A percentile compares a stretch with the other conserved stretches of the same genome.
phyloP scores from a whole-genome alignment of 2,329 filamentous ascomycete genomes.

The Trichothecium sympodiale region DNA sequence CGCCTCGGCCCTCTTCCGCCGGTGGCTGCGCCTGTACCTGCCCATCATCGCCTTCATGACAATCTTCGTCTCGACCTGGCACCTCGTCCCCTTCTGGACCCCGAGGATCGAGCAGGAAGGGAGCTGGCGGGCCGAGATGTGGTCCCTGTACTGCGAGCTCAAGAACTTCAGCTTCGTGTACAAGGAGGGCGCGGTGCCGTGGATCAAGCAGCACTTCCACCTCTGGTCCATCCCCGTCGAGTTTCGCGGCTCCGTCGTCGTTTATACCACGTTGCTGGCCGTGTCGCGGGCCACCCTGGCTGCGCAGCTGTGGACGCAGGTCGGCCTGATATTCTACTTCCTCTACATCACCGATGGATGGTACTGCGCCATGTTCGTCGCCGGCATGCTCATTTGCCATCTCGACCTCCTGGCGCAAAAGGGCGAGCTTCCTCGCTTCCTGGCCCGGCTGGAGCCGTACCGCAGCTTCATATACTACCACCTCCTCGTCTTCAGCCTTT shows the following conservation, averaged over 20 bases:
- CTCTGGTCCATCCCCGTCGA: constrained; percentile 55
- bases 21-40: constrained; percentile 37
- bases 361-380: constrained; percentile 48
- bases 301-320: constrained; percentile 42
- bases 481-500: constrained; percentile 40
- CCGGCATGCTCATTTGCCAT: constrained; percentile 52
- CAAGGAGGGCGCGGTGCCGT: constrained; percentile 43
- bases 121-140: constrained; percentile 37
- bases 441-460: constrained; percentile 32
- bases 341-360: constrained; percentile 57
- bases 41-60: constrained; percentile 37
- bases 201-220: constrained; percentile 41
- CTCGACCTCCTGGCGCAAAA: constrained; percentile 42
- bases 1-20: constrained; percentile 34
- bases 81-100: constrained; percentile 37
- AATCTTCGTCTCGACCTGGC: constrained; percentile 35
- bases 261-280: constrained; percentile 47
- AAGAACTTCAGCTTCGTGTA: constrained; percentile 63
- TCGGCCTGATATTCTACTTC: constrained; percentile 49
- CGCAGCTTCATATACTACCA: constrained; percentile 41
- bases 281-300: constrained; percentile 43
- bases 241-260: constrained; percentile 50
- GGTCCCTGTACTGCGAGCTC: constrained; percentile 39
- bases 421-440: constrained; percentile 37
- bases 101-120: constrained; percentile 23